phyloP scores from a whole-genome alignment of 1,139 yeast species.

The Scheffersomyces lignicola region DNA sequence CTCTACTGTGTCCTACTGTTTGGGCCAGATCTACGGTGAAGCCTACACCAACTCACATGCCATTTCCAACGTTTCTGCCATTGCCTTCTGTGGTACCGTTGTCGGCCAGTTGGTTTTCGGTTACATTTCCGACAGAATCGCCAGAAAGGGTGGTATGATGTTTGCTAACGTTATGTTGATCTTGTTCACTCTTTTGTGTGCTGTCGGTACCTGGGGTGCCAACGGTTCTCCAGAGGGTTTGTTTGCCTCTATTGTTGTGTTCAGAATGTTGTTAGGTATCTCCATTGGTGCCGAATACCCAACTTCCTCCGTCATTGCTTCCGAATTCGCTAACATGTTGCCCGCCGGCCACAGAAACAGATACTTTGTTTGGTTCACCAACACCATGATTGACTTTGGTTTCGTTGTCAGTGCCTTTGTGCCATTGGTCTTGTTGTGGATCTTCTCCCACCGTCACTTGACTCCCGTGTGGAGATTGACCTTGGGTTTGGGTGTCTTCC shows the following conservation, averaged over 20 bases:
- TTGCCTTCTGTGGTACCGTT: slow-evolving; percentile 89
- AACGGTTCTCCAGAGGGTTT: slow-evolving; percentile 63
- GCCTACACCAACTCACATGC: slow-evolving; percentile 65
- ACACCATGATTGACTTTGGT: slow-evolving; percentile 84
- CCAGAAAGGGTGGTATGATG: slow-evolving; percentile 81
- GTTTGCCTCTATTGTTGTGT: slow-evolving; percentile 78
- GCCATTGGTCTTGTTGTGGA: slow-evolving; percentile 84
- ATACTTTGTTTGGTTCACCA: slow-evolving; percentile 87
- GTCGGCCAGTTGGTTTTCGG: slow-evolving; percentile 86
- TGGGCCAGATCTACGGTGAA: slow-evolving; percentile 61
- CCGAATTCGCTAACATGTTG: slow-evolving; percentile 81
- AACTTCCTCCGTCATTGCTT: slow-evolving; percentile 89
- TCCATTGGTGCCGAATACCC: slow-evolving; percentile 93
- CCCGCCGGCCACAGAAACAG: slow-evolving; percentile 85
- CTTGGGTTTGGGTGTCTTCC: slow-evolving; percentile 90
- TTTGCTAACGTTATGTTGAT: slow-evolving; percentile 71
- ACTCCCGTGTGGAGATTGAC: slow-evolving; percentile 89
- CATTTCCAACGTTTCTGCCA: slow-evolving; percentile 76
- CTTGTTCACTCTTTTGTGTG: slow-evolving; percentile 70
- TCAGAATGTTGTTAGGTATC: slow-evolving; percentile 83
- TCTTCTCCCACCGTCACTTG: slow-evolving; percentile 68
- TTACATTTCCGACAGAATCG: slow-evolving; percentile 70
- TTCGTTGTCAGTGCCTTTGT: slow-evolving; percentile 84
- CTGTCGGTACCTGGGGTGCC: slow-evolving; percentile 84
- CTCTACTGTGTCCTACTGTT: slow-evolving; percentile 71